These are phyloP conservation scores for Globisporangium paddicum DNA, from an alignment of 352 stramenopile genomes.

Conservation along the genomic window DNA sequence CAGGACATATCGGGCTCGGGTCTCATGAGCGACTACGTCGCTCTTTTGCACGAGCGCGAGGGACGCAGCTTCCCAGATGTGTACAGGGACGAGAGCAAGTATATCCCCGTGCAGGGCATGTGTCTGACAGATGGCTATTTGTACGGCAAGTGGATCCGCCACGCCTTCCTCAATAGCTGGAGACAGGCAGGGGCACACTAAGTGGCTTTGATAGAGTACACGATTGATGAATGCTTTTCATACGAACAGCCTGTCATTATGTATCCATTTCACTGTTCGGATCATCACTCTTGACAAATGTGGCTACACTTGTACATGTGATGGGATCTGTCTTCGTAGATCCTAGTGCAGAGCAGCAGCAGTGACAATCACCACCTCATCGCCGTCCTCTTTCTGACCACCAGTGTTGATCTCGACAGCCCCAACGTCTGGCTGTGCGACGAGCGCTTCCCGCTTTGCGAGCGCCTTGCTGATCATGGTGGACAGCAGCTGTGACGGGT, in stretches of 20 bases:
- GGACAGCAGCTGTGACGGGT: constrained; percentile 38
- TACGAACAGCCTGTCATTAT: not conserved
- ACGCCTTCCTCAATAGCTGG: not conserved
- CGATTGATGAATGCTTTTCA: no score
- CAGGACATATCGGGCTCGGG: constrained; percentile 17
- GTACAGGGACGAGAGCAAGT: not conserved
- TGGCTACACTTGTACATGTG: not conserved
- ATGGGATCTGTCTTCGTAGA: not conserved
- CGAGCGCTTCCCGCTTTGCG: not conserved
- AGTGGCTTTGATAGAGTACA: no score
- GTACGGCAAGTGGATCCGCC: constrained; percentile 4
- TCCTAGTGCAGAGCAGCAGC: not conserved
- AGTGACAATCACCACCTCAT: not conserved
- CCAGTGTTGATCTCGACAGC: no score
- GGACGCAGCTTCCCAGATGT: constrained; percentile 4
- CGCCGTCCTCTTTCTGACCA: not conserved
- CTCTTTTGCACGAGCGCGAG: constrained; percentile 12
- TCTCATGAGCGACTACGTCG: constrained; percentile 16
- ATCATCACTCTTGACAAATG: not conserved
- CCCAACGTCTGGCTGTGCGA: not conserved
- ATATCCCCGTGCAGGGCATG: not conserved
- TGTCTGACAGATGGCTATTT: constrained; percentile 5
- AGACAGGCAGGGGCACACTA: not conserved
- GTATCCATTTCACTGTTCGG: not conserved
- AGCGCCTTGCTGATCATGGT: constrained; percentile 18